phyloP scores from a whole-genome alignment of 345 rosid genomes.

The Corymbia maculata region DNA sequence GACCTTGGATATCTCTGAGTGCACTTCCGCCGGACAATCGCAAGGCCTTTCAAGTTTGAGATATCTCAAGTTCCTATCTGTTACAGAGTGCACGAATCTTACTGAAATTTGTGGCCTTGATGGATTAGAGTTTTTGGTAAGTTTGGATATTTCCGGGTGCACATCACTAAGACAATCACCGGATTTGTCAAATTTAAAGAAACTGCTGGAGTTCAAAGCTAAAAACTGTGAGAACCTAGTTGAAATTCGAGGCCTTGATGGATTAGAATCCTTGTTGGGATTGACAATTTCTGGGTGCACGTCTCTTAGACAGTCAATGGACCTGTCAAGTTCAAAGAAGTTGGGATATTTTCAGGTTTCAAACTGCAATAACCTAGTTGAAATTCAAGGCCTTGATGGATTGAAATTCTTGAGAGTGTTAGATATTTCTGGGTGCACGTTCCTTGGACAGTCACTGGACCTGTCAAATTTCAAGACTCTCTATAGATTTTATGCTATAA shows the following conservation, averaged over 20 bases:
- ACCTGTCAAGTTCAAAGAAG: rapidly evolving
- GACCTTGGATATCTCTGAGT: not conserved
- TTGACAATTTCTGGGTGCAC: rapidly evolving
- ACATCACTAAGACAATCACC: not conserved
- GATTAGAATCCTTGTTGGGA: not conserved
- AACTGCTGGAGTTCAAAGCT: not conserved
- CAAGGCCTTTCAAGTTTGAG: not conserved
- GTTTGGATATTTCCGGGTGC: not conserved
- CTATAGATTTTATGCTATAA: too few relatives aligned
- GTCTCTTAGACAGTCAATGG: not conserved
- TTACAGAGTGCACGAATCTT: not conserved
- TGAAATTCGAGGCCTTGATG: not conserved
- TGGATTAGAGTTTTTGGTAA: not conserved
- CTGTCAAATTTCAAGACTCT: not conserved
- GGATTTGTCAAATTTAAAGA: not conserved
- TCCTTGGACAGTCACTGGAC: rapidly evolving
- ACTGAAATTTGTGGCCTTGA: not conserved
- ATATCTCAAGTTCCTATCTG: not conserved
- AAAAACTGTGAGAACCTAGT: not conserved
- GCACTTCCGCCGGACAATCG: not conserved
- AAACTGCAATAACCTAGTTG: not conserved
- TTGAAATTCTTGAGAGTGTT: rapidly evolving
- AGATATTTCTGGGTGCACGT: too few relatives aligned
- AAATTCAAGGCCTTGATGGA: rapidly evolving
- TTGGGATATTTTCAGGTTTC: rapidly evolving